Evolutionary conservation across 1,284 basidiomycete genomes (phyloP).

Genomic region (Ceratobasidium sp.): DNA sequence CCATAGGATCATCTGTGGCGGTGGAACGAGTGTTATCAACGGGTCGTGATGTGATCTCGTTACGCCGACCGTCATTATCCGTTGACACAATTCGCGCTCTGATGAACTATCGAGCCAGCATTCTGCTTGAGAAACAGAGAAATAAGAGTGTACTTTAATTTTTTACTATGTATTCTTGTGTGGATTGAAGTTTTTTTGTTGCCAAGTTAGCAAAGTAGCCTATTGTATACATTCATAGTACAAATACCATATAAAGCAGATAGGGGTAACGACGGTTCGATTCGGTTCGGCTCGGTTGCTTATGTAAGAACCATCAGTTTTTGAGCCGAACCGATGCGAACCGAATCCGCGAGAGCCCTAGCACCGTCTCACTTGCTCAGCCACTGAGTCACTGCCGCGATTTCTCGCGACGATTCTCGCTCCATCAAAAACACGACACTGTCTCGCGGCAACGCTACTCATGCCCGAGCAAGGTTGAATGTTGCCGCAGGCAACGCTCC

Average conservation of each 20-base stretch:
- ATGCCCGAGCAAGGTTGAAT: too few species aligned
- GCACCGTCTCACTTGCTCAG: too few species aligned
- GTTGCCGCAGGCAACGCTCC: too few species aligned
- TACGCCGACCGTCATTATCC: not conserved
- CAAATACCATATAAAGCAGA: not conserved
- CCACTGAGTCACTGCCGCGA: too few species aligned
- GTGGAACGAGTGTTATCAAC: conserved; percentile 4
- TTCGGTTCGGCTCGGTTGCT: conserved; percentile 10
- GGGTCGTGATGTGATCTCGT: conserved; percentile 5
- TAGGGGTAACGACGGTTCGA: not conserved
- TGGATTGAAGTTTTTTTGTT: not conserved
- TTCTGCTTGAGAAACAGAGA: conserved; percentile 4
- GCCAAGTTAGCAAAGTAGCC: not conserved
- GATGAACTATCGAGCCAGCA: not conserved
- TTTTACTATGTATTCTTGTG: not conserved
- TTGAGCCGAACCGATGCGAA: conserved; percentile 10
- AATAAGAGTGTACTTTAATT: not conserved
- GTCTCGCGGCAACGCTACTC: too few species aligned
- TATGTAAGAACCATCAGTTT: conserved; percentile 16
- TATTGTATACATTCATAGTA: not conserved
- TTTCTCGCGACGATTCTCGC: too few species aligned
- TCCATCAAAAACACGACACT: too few species aligned
- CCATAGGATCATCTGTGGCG: not conserved
- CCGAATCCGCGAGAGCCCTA: conserved; percentile 20
- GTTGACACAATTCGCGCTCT: not conserved